phyloP scores from a whole-genome alignment of 2,329 filamentous ascomycete genomes.

The Drechslerella dactyloides region DNA sequence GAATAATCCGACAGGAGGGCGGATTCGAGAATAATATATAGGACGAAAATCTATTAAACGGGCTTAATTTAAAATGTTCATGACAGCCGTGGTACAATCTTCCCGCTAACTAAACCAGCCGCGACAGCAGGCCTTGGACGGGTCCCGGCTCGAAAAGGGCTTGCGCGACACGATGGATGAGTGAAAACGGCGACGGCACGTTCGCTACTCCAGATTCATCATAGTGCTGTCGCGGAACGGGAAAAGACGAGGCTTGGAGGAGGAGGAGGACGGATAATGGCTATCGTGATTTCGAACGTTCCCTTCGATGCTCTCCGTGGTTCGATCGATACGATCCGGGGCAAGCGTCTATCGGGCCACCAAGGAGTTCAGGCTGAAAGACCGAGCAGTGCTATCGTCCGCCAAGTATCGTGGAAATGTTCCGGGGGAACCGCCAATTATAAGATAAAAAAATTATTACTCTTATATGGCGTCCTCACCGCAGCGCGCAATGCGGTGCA shows the following conservation, averaged over 20 bases:
- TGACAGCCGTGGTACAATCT: slow-evolving; percentile 46
- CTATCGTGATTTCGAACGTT: not conserved
- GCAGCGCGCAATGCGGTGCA: slow-evolving; percentile 29
- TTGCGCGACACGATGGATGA: slow-evolving; percentile 21
- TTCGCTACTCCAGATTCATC: slow-evolving; percentile 47
- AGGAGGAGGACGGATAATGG: not conserved
- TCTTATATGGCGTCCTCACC: not conserved
- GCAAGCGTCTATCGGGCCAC: not conserved
- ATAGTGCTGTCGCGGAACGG: slow-evolving; percentile 34
- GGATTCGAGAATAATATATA: slow-evolving; percentile 13
- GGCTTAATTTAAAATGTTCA: slow-evolving; percentile 25
- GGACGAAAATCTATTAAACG: not conserved
- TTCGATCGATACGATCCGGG: not conserved
- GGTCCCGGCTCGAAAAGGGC: slow-evolving; percentile 10
- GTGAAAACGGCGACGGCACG: slow-evolving; percentile 40
- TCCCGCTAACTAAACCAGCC: slow-evolving; percentile 24
- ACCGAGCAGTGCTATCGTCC: not conserved
- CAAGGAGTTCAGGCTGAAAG: slow-evolving; percentile 44
- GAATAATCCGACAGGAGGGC: slow-evolving; percentile 12
- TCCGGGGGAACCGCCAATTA: not conserved
- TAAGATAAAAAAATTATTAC: not conserved
- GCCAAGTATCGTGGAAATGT: not conserved
- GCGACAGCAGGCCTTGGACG: not conserved
- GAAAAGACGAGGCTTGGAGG: slow-evolving; percentile 15
- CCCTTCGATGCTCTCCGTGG: not conserved